Base-by-base conservation (phyloP, 2,329 filamentous ascomycete species). In the Trichoderma arundinaceum region DNA sequence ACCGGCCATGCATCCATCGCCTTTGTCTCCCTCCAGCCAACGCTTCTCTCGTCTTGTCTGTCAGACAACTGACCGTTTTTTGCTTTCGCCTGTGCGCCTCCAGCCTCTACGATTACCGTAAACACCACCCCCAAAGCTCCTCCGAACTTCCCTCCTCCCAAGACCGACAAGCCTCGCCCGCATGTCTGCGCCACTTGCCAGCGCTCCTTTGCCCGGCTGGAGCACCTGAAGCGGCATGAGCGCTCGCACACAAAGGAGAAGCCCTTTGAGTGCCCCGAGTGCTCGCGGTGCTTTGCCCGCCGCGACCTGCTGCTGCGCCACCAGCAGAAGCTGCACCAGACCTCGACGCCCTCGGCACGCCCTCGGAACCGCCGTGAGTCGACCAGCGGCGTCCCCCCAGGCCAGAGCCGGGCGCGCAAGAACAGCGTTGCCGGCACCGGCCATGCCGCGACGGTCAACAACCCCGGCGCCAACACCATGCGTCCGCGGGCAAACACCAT, bases 231-330 rank as follows among this genome's bases (percentile, higher is more conserved):
- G 82, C 90, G 95, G 68, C 95, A 99, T 79, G 95, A 98, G 80
- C 88, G 95, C 68, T 97, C 93, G n/a, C 94, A 97, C 77, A 97
- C 94, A 51, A 97, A 99, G 78, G 94, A 99, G 81, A 99, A 99
- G 83, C 95, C 95, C 1, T 99, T 99, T 73, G 93, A 97, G 79
- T 99, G 95, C 74, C 92, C 92, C 33, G 92, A 98, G 77, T 99
- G 95, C 79, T 86, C 92, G 43, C 84, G 95, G 79, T 98, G 95
- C 80, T 99, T 99, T 79, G 95, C 95, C 67, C 88, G 95, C 68
- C 88, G 95, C 70, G 95, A 99, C 78, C 80, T 99, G 71, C 85
- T 99, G 64, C 82, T 99, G 70, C 88, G 95, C 67, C 95, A 99
- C 79, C 95, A 99, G 84, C 95, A 99, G 83, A 99, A 99, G 83